These are phyloP conservation scores for Apiospora saccharicola DNA, from an alignment of 2,329 filamentous ascomycete species.

Conservation along the genomic window DNA sequence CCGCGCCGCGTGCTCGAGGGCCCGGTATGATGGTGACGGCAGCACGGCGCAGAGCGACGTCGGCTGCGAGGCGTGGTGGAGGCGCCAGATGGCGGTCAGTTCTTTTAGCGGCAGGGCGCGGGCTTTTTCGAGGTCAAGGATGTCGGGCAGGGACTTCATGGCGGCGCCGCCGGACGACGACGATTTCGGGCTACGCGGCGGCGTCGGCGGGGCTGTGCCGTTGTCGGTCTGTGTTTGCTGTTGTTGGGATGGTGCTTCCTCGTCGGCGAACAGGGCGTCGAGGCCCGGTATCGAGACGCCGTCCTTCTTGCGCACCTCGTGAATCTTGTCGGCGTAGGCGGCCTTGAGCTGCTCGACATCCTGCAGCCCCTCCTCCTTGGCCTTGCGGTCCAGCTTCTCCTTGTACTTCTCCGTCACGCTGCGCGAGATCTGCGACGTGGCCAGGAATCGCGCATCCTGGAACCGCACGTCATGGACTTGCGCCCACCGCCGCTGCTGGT, in stretches of 20 bases:
- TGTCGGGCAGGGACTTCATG: constrained; percentile 57
- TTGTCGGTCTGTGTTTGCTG: constrained; percentile 43
- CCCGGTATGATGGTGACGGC: constrained; percentile 73
- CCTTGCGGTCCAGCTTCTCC: constrained; percentile 84
- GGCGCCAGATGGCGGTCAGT: constrained; percentile 87
- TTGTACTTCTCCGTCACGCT: constrained; percentile 84
- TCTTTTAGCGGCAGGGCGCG: constrained; percentile 77
- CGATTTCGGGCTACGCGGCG: constrained; percentile 29
- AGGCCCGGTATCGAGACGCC: constrained; percentile 56
- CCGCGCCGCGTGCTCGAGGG: constrained; percentile 75
- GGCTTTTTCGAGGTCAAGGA: constrained; percentile 82
- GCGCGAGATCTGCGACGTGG: constrained; percentile 74
- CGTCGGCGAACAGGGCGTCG: constrained; percentile 40
- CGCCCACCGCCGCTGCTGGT: constrained; percentile 83
- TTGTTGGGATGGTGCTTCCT: constrained; percentile 34
- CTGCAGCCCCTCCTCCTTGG: constrained; percentile 72
- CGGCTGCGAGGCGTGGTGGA: constrained; percentile 78
- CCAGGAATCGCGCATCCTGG: constrained; percentile 82
- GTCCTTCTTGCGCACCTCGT: constrained; percentile 72
- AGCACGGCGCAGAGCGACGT: constrained; percentile 86
- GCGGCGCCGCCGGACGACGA: constrained; percentile 31
- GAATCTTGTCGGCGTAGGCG: constrained; percentile 86
- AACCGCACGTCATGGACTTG: constrained; percentile 93
- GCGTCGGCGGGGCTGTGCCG: constrained; percentile 27
- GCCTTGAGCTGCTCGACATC: constrained; percentile 80